These are phyloP conservation scores for Penicillium riverlandense DNA, from an alignment of 495 filamentous ascomycete species.

Conservation along the genomic window DNA sequence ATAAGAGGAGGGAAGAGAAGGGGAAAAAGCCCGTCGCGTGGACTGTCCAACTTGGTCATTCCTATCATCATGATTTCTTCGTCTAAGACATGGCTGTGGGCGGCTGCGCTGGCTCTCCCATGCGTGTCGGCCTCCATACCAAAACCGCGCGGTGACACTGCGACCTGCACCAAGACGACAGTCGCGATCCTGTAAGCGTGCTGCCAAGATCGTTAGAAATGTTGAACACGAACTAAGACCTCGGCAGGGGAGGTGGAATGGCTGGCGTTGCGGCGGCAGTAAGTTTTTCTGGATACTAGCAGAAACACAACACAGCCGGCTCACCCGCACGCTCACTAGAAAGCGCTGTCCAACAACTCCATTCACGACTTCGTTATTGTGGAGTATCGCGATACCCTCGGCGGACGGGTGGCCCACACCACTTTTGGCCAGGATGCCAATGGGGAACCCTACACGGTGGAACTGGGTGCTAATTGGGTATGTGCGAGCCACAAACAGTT, in stretches of 20 bases:
- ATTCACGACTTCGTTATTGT: too few species aligned
- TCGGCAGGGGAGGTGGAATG: constrained; percentile 24
- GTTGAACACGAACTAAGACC: too few species aligned
- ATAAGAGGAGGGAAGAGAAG: background rate
- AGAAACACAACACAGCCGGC: too few species aligned
- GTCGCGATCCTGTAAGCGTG: constrained; percentile 23
- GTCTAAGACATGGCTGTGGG: constrained; percentile 4
- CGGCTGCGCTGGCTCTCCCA: constrained; percentile 4
- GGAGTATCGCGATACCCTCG: too few species aligned
- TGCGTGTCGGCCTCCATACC: constrained; percentile 5
- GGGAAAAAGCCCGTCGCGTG: too few species aligned
- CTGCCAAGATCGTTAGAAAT: background rate
- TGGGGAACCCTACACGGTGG: too few species aligned
- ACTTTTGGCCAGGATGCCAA: too few species aligned
- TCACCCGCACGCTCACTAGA: too few species aligned
- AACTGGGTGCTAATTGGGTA: too few species aligned
- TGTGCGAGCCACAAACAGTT: too few species aligned
- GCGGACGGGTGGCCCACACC: too few species aligned
- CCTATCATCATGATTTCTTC: background rate
- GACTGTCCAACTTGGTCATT: background rate
- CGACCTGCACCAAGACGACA: constrained; percentile 21
- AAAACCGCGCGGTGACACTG: constrained; percentile 5
- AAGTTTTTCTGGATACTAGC: constrained; percentile 1
- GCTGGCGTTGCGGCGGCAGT: constrained; percentile 63
- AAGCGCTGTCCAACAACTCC: too few species aligned